Evolutionary conservation across 768 basidiomycete species (phyloP), one percentile per base, ranked within the genome.

Genomic region (Coprinellus aureogranulatus): DNA sequence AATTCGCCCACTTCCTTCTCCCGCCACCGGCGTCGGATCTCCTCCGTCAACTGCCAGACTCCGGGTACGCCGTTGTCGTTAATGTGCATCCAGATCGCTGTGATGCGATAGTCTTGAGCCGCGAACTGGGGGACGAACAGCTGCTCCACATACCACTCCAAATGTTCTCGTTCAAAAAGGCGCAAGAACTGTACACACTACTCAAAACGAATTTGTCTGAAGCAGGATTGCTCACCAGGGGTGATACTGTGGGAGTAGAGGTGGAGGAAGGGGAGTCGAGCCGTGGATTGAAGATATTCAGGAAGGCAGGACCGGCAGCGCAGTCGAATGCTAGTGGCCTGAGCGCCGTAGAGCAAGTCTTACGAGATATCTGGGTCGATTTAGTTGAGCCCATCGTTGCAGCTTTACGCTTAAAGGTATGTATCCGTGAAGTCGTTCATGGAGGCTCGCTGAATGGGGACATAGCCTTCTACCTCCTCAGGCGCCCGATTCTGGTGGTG

Each of bases 401-500:
- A 20, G 16, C 10, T 3, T 45, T 61, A 5, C 52, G 46, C n/a
- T 49, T 58, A 18, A 26, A 27, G 41, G 55, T 57, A 20, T 37
- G 55, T 47, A 16, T 46, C n/a, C 53, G n/a, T n/a, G n/a, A n/a
- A n/a, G n/a, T 11, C 10, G 28, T 30, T 22, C 1, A 27, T 25
- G 14, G 42, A 28, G 20, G 40, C 10, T 10, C 8, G 27, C 30
- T 49, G 2, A 14, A 49, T 16, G 48, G 4, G 39, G 6, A 39
- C 14, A 23, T 3, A 47, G 25, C 18, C 25, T 16, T 28, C 28
- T 26, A 10, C 37, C 3, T 16, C 1, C 10, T 14, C 53, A 20
- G 20, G 27, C 52, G 55, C 63, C 30, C 16, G 50, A 28, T 25
- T 64, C 18, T 62, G 61, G 57, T 72, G 70, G 70, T 70, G 64